These are phyloP conservation scores for Wickerhamiella galacta DNA, from an alignment of 805 yeast genomes.

Conservation along the genomic window DNA sequence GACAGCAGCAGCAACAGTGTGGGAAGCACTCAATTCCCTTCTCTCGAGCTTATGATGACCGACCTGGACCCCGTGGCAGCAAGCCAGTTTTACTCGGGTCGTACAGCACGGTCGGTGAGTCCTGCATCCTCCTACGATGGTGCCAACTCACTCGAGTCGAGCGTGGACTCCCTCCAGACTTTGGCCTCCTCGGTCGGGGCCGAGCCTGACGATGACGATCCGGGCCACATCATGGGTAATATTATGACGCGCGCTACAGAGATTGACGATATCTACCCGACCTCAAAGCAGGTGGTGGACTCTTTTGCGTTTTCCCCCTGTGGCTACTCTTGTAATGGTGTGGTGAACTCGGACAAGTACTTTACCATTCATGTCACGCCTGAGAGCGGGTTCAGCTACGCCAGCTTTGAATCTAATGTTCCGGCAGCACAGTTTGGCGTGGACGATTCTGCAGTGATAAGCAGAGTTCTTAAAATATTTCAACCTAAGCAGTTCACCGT, in stretches of 20 bases:
- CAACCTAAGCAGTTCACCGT: conserved; percentile 59
- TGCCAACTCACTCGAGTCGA: conserved; percentile 17
- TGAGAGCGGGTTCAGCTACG: conserved; percentile 86
- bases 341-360: conserved; percentile 43
- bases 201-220: conserved; percentile 38
- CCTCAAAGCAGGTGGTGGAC: conserved; percentile 34
- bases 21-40: no score
- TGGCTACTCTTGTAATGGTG: conserved; percentile 82
- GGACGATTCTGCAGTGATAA: conserved; percentile 38
- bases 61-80: conserved; percentile 46
- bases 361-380: conserved; percentile 91
- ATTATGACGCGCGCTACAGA: conserved; percentile 47
- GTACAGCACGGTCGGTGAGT: neutral
- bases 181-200: conserved; percentile 18
- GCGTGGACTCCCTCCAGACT: conserved; percentile 18
- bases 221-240: conserved; percentile 70
- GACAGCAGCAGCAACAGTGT: conserved; percentile 50
- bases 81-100: conserved; percentile 28
- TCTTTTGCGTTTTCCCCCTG: conserved; percentile 88
- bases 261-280: conserved; percentile 42
- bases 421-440: conserved; percentile 28
- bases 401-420: conserved; percentile 84
- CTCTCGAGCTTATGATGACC: conserved; percentile 71
- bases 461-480: conserved; percentile 45
- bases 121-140: conserved; percentile 16